These are phyloP conservation scores for Yarrowia sp. DNA, from an alignment of 805 yeast genomes.

Conservation along the genomic window DNA sequence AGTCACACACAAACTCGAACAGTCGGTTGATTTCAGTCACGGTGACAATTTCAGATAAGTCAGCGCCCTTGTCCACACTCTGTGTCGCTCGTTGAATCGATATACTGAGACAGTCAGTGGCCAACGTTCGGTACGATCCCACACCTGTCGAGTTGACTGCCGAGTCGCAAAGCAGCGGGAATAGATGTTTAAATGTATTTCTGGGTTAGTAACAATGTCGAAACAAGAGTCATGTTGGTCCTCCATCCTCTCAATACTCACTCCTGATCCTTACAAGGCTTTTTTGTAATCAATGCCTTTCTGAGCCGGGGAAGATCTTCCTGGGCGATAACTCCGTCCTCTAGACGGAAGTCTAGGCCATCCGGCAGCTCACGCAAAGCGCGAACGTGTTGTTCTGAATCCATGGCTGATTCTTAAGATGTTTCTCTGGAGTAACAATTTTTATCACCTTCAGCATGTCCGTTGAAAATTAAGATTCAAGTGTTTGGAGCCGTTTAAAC, in stretches of 20 bases:
- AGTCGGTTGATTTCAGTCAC: conserved; percentile 31
- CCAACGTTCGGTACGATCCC: conserved; percentile 42
- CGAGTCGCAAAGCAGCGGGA: conserved; percentile 36
- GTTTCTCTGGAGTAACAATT: not conserved
- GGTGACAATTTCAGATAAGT: conserved; percentile 23
- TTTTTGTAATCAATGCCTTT: conserved; percentile 1
- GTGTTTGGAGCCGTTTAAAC: conserved; percentile 6
- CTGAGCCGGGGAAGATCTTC: not conserved
- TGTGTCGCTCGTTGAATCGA: conserved; percentile 61
- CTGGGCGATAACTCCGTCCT: conserved; percentile 1
- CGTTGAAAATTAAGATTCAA: not conserved
- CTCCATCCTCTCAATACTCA: not conserved
- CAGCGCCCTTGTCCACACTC: conserved; percentile 27
- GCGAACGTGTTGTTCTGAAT: not conserved
- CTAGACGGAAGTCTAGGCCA: not conserved
- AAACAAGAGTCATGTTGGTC: not conserved
- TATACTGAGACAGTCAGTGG: conserved; percentile 60
- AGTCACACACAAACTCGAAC: conserved; percentile 53
- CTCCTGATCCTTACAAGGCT: not conserved
- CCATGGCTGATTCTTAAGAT: not conserved
- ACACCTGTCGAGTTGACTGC: conserved; percentile 39
- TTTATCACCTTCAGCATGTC: not conserved
- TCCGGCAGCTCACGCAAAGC: conserved; percentile 3
- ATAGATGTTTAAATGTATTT: not conserved
- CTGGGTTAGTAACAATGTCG: not conserved